These are phyloP conservation scores for Terfezia claveryi DNA, from an alignment of 495 filamentous ascomycete genomes.

Conservation along the genomic window DNA sequence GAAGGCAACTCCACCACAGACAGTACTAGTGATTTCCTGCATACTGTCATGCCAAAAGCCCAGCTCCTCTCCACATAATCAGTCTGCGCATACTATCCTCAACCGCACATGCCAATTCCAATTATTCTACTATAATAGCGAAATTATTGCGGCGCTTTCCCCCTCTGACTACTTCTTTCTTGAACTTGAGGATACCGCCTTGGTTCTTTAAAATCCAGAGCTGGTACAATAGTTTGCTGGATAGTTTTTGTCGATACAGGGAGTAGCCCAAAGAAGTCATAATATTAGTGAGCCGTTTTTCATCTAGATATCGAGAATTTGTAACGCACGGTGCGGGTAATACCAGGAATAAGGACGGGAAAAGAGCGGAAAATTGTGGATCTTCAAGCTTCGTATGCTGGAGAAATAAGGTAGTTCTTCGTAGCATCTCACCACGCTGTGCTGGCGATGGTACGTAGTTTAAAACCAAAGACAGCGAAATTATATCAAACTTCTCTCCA, in stretches of 20 bases:
- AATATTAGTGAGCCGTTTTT: slow-evolving; percentile 45
- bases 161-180: slow-evolving; percentile 52
- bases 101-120: background rate
- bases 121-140: slow-evolving; percentile 39
- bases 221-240: slow-evolving; percentile 70
- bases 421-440: slow-evolving; percentile 72
- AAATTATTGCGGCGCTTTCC: slow-evolving; percentile 74
- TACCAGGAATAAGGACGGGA: slow-evolving; percentile 78
- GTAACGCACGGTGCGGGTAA: slow-evolving; percentile 69
- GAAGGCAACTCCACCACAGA: too few species aligned
- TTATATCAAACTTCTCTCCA: slow-evolving; percentile 55
- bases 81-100: too few species aligned
- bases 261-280: slow-evolving; percentile 58
- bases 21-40: too few species aligned
- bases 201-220: slow-evolving; percentile 37
- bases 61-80: too few species aligned
- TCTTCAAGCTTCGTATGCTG: slow-evolving; percentile 3
- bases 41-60: too few species aligned
- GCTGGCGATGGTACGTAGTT: slow-evolving; percentile 70
- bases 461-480: slow-evolving; percentile 83
- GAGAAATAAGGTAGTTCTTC: slow-evolving; percentile 47
- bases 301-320: slow-evolving; percentile 80
- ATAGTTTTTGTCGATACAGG: slow-evolving; percentile 41
- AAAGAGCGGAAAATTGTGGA: slow-evolving; percentile 19
- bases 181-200: slow-evolving; percentile 18